Evolutionary conservation across 306 rosid species (phyloP).

Genomic region (Trifolium fragiferum): DNA sequence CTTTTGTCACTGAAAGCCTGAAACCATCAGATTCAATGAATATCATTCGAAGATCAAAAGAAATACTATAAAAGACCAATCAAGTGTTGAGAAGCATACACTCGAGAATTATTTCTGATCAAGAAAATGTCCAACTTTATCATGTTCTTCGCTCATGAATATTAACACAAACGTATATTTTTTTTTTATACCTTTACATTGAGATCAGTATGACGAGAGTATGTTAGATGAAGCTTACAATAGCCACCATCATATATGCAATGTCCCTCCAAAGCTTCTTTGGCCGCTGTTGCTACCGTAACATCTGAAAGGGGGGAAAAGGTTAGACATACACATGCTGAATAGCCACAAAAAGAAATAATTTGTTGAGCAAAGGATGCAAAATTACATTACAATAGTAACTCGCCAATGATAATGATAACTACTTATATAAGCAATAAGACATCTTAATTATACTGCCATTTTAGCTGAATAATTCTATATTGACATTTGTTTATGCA

Average conservation of each 20-base stretch:
- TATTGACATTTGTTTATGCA: background rate
- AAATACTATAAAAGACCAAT: slow-evolving; percentile 41
- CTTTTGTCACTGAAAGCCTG: slow-evolving; percentile 92
- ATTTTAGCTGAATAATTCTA: background rate
- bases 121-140: slow-evolving; percentile 55
- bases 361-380: slow-evolving; percentile 14
- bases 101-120: slow-evolving; percentile 58
- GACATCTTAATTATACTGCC: too few species aligned
- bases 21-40: slow-evolving; percentile 33
- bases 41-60: slow-evolving; percentile 26
- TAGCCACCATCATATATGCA: too few species aligned
- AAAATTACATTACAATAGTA: background rate
- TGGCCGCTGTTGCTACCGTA: slow-evolving; percentile 72
- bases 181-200: slow-evolving; percentile 91
- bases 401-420: background rate
- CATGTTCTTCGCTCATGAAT: slow-evolving; percentile 60
- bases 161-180: slow-evolving; percentile 57
- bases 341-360: slow-evolving; percentile 29
- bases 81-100: slow-evolving; percentile 77
- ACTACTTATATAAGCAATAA: background rate
- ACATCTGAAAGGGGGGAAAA: slow-evolving; percentile 53
- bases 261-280: slow-evolving; percentile 91
- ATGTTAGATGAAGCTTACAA: slow-evolving; percentile 99
- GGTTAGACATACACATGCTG: background rate
- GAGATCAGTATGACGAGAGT: slow-evolving; percentile 99